These are phyloP conservation scores for Fimicolochytrium jonesii DNA, from an alignment of 192 early-diverging fungal species.

Conservation along the genomic window DNA sequence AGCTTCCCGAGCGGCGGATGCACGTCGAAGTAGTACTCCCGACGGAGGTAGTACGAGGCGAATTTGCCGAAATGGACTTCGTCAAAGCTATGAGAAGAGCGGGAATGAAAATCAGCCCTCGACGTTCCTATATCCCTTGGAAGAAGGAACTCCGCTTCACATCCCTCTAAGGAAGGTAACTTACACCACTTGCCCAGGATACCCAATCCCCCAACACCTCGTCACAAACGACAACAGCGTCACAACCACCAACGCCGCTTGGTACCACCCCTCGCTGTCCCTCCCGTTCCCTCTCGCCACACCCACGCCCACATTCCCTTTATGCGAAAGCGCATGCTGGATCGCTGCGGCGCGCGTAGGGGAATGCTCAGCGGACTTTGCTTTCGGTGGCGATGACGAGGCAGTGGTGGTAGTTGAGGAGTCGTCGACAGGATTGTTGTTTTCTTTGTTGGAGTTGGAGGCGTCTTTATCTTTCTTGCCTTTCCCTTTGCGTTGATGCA, in stretches of 20 bases:
- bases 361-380: no score
- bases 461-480: no score
- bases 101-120: background rate
- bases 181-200: conserved; percentile 46
- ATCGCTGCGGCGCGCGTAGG: no score
- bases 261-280: no score
- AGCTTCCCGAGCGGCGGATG: conserved; percentile 96
- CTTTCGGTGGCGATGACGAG: no score
- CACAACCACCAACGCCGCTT: conserved; percentile 25
- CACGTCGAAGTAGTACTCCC: conserved; percentile 94
- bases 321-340: no score
- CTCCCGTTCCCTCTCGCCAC: no score
- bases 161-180: conserved; percentile 12
- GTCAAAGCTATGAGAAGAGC: conserved; percentile 68
- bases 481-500: no score
- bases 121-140: background rate
- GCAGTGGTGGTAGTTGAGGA: no score
- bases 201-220: conserved; percentile 32
- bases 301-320: no score
- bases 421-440: no score
- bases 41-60: conserved; percentile 82
- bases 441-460: no score
- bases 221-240: conserved; percentile 33
- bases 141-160: background rate
- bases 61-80: conserved; percentile 99